Base-by-base conservation (phyloP, 2,329 filamentous ascomycete species). In the Talaromyces amestolkiae region DNA sequence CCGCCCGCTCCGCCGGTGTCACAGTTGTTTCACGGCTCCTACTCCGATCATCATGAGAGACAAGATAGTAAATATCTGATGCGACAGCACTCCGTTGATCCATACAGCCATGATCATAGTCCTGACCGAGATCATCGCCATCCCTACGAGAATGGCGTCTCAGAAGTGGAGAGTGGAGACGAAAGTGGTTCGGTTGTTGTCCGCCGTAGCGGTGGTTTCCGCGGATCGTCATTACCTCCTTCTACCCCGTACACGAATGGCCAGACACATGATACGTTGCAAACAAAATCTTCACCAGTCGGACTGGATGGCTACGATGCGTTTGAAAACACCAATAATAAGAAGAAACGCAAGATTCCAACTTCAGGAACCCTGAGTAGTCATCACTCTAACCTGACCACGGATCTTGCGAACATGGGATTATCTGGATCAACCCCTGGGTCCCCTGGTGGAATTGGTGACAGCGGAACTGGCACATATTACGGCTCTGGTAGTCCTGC, bases 291-390 rank as follows among this genome's bases (percentile, higher is more conserved):
- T 51, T 92, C 91, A 13, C 88, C 89, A 27, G 84, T 86, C 6
- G 90, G 89, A 4, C 90, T 89, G 11, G 94, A 98, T 76, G 93
- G 93, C 15, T 98, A 98, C 76, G 95, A 99, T 77, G 95, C 92
- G 7, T 96, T 97, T 72, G 95, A 99, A 78, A 98, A 98, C 73
- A 96, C 92, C 41, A 98, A 97, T 77, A 99, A 99, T 76, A 99
- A 99, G 80, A 99, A 98, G 83, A 98, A 99, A 79, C 87, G 95
- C 70, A 99, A 99, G 80, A 98, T 99, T 43, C 95, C 95, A 0
- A 93, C 93, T 0, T 92, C 92, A 10, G 91, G 91, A 19, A 91
- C 91, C 72, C 83, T 88, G 15, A 86, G 81, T 63, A 79, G 83
- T 68, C 85, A 87, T 73, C 83, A 87, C 68, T 82, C 83, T 69